These are phyloP conservation scores for Salix brachista DNA, from an alignment of 345 rosid genomes.

Conservation along the genomic window DNA sequence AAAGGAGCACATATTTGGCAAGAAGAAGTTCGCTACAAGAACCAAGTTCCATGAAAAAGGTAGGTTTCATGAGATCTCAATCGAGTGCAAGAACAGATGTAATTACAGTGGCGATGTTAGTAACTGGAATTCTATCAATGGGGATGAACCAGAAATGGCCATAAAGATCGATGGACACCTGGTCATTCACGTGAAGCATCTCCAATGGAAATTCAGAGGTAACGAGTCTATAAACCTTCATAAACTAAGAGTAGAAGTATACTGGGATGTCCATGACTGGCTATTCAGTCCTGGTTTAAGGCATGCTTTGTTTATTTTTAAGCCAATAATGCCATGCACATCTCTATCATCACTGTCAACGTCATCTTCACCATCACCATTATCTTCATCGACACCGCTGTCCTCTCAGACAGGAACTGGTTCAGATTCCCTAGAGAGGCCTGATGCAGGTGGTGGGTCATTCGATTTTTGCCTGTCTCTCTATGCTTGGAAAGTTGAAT, in stretches of 20 bases:
- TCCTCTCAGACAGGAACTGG: slow-evolving; percentile 32
- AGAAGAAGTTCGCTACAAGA: slow-evolving; percentile 52
- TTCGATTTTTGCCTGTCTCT: slow-evolving; percentile 57
- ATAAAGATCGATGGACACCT: slow-evolving; percentile 55
- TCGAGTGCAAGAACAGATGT: slow-evolving; percentile 48
- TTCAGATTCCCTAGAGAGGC: slow-evolving; percentile 35
- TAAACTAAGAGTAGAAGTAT: slow-evolving; percentile 52
- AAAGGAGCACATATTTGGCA: slow-evolving; percentile 60
- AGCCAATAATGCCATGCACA: slow-evolving; percentile 35
- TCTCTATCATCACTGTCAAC: slow-evolving; percentile 22
- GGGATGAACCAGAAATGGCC: slow-evolving; percentile 59
- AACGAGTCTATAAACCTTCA: slow-evolving; percentile 50
- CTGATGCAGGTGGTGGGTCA: slow-evolving; percentile 30
- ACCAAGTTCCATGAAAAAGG: slow-evolving; percentile 53
- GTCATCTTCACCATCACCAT: slow-evolving; percentile 26
- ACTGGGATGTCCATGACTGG: slow-evolving; percentile 84
- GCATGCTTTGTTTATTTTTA: slow-evolving; percentile 63
- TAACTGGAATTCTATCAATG: slow-evolving; percentile 16
- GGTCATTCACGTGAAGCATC: slow-evolving; percentile 62
- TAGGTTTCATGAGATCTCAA: slow-evolving; percentile 50
- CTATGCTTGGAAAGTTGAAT: slow-evolving; percentile 61
- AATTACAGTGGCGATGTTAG: neutral
- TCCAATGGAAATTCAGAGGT: slow-evolving; percentile 80
- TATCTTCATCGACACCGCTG: slow-evolving; percentile 31
- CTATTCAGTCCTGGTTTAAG: slow-evolving; percentile 61